Evolutionary conservation across 2,329 filamentous ascomycete genomes (phyloP).

Genomic region (Colletotrichum phormii): DNA sequence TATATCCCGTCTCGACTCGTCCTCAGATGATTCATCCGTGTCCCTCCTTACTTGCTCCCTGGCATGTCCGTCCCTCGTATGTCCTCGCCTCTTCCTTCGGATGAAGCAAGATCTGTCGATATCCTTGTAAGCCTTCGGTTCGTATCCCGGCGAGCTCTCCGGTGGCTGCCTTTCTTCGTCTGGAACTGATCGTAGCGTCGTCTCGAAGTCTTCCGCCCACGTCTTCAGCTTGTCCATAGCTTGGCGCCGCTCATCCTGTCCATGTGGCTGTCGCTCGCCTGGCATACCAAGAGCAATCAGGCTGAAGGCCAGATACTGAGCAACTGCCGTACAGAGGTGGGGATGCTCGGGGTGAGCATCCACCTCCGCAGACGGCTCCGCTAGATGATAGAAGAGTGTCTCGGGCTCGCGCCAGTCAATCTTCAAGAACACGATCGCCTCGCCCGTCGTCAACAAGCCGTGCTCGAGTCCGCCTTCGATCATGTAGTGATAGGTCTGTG

Average conservation of each 20-base stretch:
- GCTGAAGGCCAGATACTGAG: conserved; percentile 46
- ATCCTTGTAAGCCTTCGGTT: conserved; percentile 37
- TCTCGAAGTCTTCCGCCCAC: conserved; percentile 43
- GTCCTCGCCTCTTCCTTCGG: neutral
- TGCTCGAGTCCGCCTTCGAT: conserved; percentile 57
- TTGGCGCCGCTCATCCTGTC: conserved; percentile 38
- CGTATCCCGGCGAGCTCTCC: conserved; percentile 29
- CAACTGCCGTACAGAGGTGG: conserved; percentile 42
- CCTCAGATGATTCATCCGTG: neutral
- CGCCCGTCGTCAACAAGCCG: conserved; percentile 54
- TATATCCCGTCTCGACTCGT: neutral
- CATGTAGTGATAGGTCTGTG: conserved; percentile 63
- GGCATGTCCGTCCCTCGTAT: neutral
- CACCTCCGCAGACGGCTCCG: conserved; percentile 43
- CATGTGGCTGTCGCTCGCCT: conserved; percentile 10
- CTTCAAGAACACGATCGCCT: conserved; percentile 57
- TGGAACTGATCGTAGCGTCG: conserved; percentile 39
- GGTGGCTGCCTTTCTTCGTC: conserved; percentile 34
- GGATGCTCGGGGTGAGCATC: conserved; percentile 38
- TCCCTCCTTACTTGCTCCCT: neutral
- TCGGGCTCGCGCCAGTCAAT: conserved; percentile 44
- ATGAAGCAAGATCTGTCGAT: conserved; percentile 37
- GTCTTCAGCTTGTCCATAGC: conserved; percentile 30
- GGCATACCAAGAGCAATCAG: conserved; percentile 41
- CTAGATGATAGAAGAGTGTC: conserved; percentile 47